Conservation (phyloP, 768 basidiomycete species). For the Boletus reticuloceps region DNA sequence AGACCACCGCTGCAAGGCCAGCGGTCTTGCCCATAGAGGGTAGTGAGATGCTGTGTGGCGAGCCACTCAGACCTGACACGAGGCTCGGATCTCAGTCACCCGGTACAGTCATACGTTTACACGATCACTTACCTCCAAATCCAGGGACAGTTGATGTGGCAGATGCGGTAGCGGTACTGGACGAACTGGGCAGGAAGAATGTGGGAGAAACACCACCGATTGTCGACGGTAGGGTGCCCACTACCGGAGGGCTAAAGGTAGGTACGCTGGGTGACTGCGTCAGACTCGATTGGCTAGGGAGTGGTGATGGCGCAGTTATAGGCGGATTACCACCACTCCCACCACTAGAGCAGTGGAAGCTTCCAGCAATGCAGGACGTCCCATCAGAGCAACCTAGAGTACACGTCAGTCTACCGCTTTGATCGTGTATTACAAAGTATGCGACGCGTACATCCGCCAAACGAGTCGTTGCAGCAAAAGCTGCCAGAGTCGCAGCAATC, state of each 20-base stretch:
- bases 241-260: too few relatives aligned
- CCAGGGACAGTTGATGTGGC: background rate
- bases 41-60: slow-evolving; percentile 8
- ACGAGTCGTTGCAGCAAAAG: slow-evolving; percentile 20
- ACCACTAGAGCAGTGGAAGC: slow-evolving; percentile 3
- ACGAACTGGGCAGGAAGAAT: background rate
- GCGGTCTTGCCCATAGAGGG: background rate
- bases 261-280: background rate
- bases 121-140: slow-evolving; percentile 1
- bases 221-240: too few relatives aligned
- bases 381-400: slow-evolving; percentile 19
- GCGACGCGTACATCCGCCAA: slow-evolving; percentile 21
- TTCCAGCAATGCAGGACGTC: slow-evolving; percentile 2
- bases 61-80: background rate
- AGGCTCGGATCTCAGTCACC: background rate
- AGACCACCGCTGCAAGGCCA: slow-evolving; percentile 6
- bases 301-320: background rate
- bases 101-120: too few relatives aligned
- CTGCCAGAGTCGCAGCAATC: slow-evolving; percentile 11
- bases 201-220: too few relatives aligned
- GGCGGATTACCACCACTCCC: background rate
- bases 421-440: background rate
- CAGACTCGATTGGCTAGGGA: background rate
- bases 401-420: background rate
- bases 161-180: background rate